These are phyloP conservation scores for Rhodomyrtus tomentosa DNA, from an alignment of 345 rosid genomes.

Conservation along the genomic window DNA sequence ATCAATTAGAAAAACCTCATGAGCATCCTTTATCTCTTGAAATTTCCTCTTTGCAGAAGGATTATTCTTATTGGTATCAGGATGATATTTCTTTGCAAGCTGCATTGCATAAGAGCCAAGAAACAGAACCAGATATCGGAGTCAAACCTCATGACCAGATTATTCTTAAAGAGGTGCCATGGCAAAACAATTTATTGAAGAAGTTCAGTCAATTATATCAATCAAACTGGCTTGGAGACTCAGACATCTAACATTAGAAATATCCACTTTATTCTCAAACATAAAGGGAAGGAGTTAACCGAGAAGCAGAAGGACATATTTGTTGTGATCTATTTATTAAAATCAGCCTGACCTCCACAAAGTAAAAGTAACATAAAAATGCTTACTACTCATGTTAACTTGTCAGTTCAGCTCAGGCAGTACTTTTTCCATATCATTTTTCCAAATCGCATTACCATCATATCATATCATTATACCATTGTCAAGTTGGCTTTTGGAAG, in stretches of 20 bases:
- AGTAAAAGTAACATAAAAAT: background rate
- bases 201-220: background rate
- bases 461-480: background rate
- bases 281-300: background rate
- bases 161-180: background rate
- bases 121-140: background rate
- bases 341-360: background rate
- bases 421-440: no score
- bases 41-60: slow-evolving; percentile 77
- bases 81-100: slow-evolving; percentile 93
- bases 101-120: slow-evolving; percentile 17
- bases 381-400: background rate
- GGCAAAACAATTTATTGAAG: background rate
- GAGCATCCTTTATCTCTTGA: slow-evolving; percentile 80
- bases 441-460: no score
- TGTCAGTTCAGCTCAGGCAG: background rate
- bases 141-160: no score
- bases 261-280: background rate
- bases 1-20: slow-evolving; percentile 38
- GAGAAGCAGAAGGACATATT: background rate
- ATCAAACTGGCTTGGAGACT: background rate
- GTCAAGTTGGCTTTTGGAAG: background rate
- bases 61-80: slow-evolving; percentile 73
- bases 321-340: background rate
- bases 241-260: background rate